Evolutionary conservation across 441 rosid species (phyloP), one percentile per base, ranked within the genome.

Genomic region (Brassica balearica): DNA sequence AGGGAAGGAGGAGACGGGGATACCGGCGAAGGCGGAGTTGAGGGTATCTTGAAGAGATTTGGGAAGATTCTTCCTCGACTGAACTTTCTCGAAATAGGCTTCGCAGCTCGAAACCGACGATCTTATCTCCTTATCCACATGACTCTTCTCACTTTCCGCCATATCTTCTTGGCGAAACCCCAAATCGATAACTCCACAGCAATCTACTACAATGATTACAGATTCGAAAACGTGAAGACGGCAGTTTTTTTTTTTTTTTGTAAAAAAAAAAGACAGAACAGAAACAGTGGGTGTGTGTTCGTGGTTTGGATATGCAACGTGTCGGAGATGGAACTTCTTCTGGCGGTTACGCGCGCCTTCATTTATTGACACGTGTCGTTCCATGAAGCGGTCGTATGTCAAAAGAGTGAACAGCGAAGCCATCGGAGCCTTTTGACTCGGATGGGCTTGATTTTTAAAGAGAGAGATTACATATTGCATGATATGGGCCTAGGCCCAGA

Each of bases 1-100:
- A 2, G 92, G 95, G 82, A 91, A 91, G 27, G 93, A 86, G 23
- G 95, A 87, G 19, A 84, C 90, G 2, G 89, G 93, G 36, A 91
- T 87, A 14, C 84, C 82, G 11, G 85, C 83, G 79, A 91, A 89
- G n/a, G 95, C 95, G 56, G 87, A 76, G 23, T 89, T 89, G 32
- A 91, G 76, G 38, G 83, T 84, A 80, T 91, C 88, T 81, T 85
- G 90, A 75, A 91, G 72, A 7, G 90, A 65, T 36, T 53, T 83
- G 36, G 95, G 89, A 34, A 91, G 72, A 80, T 88, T 89, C 85
- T 91, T 91, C 71, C 88, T 83, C 27, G 88, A 83, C 29, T 89
- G 93, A 1, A 89, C 76, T 20, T 74, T 84, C 14, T 89, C 91
- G 75, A 90, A 90, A 75, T 90, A 90, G 0, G 89, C 85, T 32